Percentiles rank a stretch among this genome's conserved stretches.
Conservation (phyloP, 495 filamentous ascomycete genomes). For the Penicillium pancosmium region DNA sequence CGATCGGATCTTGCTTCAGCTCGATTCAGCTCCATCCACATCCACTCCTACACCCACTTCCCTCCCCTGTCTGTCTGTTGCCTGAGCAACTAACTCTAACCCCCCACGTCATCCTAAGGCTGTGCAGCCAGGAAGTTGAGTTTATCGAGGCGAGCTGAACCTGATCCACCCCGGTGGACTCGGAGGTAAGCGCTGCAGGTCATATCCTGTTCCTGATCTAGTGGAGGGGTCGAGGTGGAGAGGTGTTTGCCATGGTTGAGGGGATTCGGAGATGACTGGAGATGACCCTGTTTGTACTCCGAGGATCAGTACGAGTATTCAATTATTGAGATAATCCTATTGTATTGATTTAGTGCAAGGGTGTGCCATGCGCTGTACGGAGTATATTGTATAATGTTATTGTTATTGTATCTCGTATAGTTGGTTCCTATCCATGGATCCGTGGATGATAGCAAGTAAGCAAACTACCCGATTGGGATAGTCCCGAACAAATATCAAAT, state of each 20-base stretch:
- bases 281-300: too few species aligned
- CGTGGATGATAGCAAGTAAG: conserved; percentile 15
- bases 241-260: not conserved
- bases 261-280: not conserved
- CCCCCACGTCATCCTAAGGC: conserved; percentile 30
- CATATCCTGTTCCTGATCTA: conserved; percentile 16
- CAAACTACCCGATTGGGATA: conserved; percentile 30
- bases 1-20: conserved; percentile 28
- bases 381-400: too few species aligned
- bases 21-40: conserved; percentile 7
- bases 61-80: conserved; percentile 26
- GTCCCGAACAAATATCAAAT: not conserved
- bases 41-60: conserved; percentile 9
- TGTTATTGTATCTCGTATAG: too few species aligned
- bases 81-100: conserved; percentile 36
- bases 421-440: not conserved
- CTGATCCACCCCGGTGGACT: conserved; percentile 13
- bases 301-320: too few species aligned
- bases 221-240: not conserved
- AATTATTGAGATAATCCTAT: too few species aligned
- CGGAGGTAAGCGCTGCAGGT: conserved; percentile 19
- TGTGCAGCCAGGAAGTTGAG: conserved; percentile 13
- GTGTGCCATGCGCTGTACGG: too few species aligned
- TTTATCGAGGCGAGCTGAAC: conserved; percentile 23
- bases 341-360: too few species aligned